Base-by-base conservation (phyloP, 352 stramenopile genomes). In the Pythium chondricola region DNA sequence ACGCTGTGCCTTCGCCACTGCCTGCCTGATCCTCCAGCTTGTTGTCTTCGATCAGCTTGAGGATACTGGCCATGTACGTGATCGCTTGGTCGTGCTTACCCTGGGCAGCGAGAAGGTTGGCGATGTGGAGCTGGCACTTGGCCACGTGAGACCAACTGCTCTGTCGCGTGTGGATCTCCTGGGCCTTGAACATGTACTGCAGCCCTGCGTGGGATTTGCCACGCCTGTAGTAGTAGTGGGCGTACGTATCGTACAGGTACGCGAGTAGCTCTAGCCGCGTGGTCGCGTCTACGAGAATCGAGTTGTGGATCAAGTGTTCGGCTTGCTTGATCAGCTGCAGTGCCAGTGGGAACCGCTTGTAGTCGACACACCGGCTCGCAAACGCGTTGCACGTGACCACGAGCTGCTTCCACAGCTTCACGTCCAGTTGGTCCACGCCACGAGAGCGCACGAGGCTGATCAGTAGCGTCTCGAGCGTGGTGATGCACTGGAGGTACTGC, bases 381-480 rank as follows among this genome's bases (percentile, higher is more conserved):
- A 97, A 97, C 5, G 84, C 84, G 40, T 88, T 95, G 60, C 79
- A 85, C 9, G 84, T 93, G n/a, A 96, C 72, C 2, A 95, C 76
- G 10, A 97, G 70, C 58, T 97, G 90, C 29, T 89, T 81, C 86
- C 88, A 97, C 2, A 97, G 66, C 46, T 87, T 85, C 5, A 50
- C 63, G 22, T 81, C 74, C 16, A 90, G 58, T 4, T 85, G 59
- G 9, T 64, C 63, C n/a, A 74, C 67, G 18, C 67, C 63, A 18
- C 70, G 64, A 2, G 74, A 69, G 14, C 78, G 79, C 10, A 93
- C 65, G 20, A 89, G 70, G 2, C 71, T 70, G 16, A 82, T 76
- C 5, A 97, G 56, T 1, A 93, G 50, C 20, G 74, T 74, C 48
- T 96, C 82, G 9, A 96, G 63, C 1, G 70, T 75, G 0, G 76